Base-by-base conservation (phyloP, 768 basidiomycete genomes). In the Lentinula edodes region DNA sequence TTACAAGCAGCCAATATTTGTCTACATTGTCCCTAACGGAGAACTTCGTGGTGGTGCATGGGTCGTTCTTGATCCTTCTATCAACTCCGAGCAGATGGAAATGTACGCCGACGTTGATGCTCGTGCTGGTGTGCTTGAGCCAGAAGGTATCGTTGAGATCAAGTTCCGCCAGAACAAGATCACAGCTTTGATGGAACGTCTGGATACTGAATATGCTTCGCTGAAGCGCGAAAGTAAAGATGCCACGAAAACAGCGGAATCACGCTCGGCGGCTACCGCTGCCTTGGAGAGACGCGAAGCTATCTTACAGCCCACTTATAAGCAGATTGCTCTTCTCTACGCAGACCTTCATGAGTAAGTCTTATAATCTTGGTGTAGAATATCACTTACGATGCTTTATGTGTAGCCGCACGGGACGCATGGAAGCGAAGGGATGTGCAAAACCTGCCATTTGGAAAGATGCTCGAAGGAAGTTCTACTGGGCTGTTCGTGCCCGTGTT, bases 11-110 rank as follows among this genome's bases (percentile, higher is more conserved):
- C 97, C 97, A 18, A 90, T 98, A 63, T 98, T 97, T 71, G 93
- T 99, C 61, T 98, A 98, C 78, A 95, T 99, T 66, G 89, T 98
- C 8, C 97, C 97, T 36, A 97, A 98, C 68, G 97, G 97, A 63
- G 97, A 99, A 73, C 85, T 99, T 52, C 95, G 97, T 71, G 97
- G 97, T 68, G 97, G 97, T 66, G 97, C 97, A 38, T 99, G 96
- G 96, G 97, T 98, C 66, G 97, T 99, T 1, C 85, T 99, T 48
- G 97, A 99, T 73, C 97, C 97, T 34, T 91, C 93, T 16, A 98
- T 99, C 80, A 98, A 98, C 76, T 79, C 88, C 2, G 87, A 92
- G 68, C 93, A 97, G 74, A 97, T 99, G 96, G 91, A 97, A 77
- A 98, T 99, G 96, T 98, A 95, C 69, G 96, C 95, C 28, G 97